Conservation (phyloP, 768 basidiomycete species). For the Dioszegia hungarica region DNA sequence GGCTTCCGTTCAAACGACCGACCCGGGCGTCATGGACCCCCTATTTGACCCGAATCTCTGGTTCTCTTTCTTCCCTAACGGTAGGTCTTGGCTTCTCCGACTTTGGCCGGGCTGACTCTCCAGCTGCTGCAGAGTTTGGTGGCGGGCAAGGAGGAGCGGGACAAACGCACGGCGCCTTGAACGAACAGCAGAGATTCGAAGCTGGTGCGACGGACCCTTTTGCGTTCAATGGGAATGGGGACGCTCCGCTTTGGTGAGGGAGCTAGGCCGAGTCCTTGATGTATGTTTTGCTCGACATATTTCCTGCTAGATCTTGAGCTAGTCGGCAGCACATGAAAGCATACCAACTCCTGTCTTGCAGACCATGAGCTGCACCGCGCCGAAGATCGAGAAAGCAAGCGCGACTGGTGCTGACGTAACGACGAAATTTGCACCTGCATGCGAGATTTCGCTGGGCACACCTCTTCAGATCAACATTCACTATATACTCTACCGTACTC, state of each 20-base stretch:
- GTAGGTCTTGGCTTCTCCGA: neutral
- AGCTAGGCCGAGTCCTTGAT: no score
- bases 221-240: neutral
- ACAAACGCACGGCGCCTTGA: neutral
- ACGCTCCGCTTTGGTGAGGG: neutral
- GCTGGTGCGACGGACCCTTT: neutral
- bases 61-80: conserved; percentile 1
- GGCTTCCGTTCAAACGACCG: neutral
- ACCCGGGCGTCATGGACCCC: neutral
- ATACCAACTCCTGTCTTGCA: no score
- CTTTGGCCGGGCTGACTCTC: neutral
- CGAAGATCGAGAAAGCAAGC: neutral
- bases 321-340: no score
- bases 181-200: no score
- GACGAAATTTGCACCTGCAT: neutral
- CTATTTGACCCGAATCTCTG: conserved; percentile 1
- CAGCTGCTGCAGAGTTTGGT: neutral
- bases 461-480: no score
- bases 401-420: neutral
- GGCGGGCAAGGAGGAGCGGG: neutral
- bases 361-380: no score
- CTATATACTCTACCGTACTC: neutral
- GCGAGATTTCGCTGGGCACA: neutral
- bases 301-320: no score
- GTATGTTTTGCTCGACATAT: no score